Conservation (phyloP, 2,329 filamentous ascomycete species). For the Penicillium polonicum region DNA sequence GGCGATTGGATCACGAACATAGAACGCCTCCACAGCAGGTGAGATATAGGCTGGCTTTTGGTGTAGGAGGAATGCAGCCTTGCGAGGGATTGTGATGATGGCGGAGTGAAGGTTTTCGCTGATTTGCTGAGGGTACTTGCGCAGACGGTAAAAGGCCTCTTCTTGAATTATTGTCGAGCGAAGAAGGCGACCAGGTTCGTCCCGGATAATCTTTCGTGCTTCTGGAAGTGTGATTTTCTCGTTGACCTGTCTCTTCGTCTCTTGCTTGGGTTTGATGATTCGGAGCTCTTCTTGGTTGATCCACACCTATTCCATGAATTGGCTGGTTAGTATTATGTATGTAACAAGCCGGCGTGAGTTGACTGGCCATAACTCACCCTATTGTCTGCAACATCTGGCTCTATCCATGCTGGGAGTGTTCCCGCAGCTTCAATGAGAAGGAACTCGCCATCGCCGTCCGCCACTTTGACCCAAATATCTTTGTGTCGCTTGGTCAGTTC, state of each 20-base stretch:
- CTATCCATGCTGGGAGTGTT: constrained; percentile 83
- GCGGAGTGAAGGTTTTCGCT: constrained; percentile 72
- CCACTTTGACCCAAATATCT: constrained; percentile 76
- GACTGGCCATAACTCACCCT: constrained; percentile 48
- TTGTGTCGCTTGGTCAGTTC: constrained; percentile 73
- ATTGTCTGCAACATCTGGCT: constrained; percentile 82
- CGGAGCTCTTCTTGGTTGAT: constrained; percentile 73
- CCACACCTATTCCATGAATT: constrained; percentile 62
- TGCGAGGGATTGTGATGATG: constrained; percentile 72
- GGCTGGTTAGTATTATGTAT: background rate
- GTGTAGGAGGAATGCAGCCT: constrained; percentile 76
- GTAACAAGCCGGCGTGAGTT: background rate
- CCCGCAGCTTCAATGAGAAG: constrained; percentile 91
- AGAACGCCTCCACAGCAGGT: constrained; percentile 85
- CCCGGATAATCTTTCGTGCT: constrained; percentile 61
- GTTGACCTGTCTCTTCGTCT: constrained; percentile 33
- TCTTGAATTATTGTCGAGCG: constrained; percentile 74
- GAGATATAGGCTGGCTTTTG: constrained; percentile 72
- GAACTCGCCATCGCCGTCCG: constrained; percentile 92
- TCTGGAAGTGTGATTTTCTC: constrained; percentile 61
- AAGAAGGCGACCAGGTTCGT: constrained; percentile 59
- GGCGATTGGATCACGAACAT: constrained; percentile 77
- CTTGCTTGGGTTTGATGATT: constrained; percentile 64
- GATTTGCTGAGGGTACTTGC: constrained; percentile 79
- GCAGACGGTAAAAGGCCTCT: constrained; percentile 86